A percentile compares a stretch with the other conserved stretches of the same genome.
Conservation (phyloP, 768 basidiomycete genomes). For the Cyclocybe cylindracea region DNA sequence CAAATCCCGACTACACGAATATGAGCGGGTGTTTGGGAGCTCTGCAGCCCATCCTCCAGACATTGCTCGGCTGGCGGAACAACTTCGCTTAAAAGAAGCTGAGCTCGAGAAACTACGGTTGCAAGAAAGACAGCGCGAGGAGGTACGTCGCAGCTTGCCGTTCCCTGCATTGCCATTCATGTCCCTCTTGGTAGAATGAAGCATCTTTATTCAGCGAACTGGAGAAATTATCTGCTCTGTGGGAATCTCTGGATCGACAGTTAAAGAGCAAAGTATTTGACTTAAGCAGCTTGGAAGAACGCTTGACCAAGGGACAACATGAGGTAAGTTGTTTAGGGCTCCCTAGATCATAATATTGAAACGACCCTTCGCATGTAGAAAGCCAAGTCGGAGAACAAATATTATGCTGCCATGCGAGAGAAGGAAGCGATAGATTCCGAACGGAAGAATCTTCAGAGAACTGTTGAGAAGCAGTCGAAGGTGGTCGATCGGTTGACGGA, state of each 20-base stretch:
- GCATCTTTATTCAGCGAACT: conserved; percentile 80
- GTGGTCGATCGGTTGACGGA: conserved; percentile 68
- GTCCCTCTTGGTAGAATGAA: conserved; percentile 53
- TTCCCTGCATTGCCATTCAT: conserved; percentile 3
- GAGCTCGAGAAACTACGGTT: conserved; percentile 64
- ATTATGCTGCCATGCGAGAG: conserved; percentile 84
- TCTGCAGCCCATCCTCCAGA: conserved; percentile 52
- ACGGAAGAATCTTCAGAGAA: conserved; percentile 60
- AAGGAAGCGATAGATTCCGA: conserved; percentile 83
- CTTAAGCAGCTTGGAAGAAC: conserved; percentile 73
- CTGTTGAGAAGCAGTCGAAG: conserved; percentile 46
- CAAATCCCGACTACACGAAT: conserved; percentile 54
- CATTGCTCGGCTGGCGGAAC: conserved; percentile 46
- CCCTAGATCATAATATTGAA: not conserved
- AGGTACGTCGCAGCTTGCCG: conserved; percentile 42
- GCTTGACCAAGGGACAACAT: conserved; percentile 57
- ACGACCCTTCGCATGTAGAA: conserved; percentile 50
- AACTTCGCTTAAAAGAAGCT: conserved; percentile 67
- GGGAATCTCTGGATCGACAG: conserved; percentile 82
- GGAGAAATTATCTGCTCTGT: conserved; percentile 82
- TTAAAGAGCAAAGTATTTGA: conserved; percentile 86
- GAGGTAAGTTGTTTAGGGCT: conserved; percentile 56
- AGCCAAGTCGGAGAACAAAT: conserved; percentile 96
- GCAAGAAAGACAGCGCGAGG: conserved; percentile 61
- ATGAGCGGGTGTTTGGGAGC: conserved; percentile 66